Evolutionary conservation across 139 green algal genomes (phyloP).

Genomic region (Volvox reticuliferus): DNA sequence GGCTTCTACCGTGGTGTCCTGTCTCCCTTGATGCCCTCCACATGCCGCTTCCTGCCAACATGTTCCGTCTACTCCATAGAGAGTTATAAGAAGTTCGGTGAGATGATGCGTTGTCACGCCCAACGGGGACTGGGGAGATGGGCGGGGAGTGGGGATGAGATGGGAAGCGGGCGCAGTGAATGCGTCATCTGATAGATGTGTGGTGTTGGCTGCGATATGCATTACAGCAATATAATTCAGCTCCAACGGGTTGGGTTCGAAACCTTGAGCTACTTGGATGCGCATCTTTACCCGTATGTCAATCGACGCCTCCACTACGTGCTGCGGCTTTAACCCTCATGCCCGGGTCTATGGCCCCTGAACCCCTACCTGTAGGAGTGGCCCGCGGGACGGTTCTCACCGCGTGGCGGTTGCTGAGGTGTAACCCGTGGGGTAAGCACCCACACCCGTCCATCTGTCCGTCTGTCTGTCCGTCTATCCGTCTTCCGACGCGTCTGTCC

Average conservation of each 20-base stretch:
- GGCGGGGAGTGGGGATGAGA: not conserved
- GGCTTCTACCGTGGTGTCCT: constrained; percentile 80
- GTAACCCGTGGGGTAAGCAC: constrained; percentile 74
- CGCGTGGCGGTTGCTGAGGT: constrained; percentile 84
- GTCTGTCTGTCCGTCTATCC: too few species aligned
- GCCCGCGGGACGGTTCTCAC: constrained; percentile 80
- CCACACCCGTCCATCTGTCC: not conserved
- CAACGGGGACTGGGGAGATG: not conserved
- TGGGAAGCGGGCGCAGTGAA: not conserved
- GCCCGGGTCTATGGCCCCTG: too few species aligned
- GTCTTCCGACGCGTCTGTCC: too few species aligned
- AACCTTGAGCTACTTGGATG: too few species aligned
- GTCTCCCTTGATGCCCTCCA: constrained; percentile 79
- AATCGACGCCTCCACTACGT: too few species aligned
- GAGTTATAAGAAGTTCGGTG: constrained; percentile 76
- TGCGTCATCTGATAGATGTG: not conserved
- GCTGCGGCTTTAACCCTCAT: too few species aligned
- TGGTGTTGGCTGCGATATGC: not conserved
- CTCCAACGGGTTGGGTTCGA: not conserved
- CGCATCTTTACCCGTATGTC: too few species aligned
- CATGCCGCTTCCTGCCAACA: constrained; percentile 87
- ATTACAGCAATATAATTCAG: not conserved
- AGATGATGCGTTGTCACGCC: too few species aligned
- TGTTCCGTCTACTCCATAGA: constrained; percentile 83
- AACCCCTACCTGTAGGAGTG: constrained; percentile 52